Evolutionary conservation across 805 yeast species (phyloP), one percentile per base, ranked within the genome.

Genomic region (Cyberlindnera meyerae): DNA sequence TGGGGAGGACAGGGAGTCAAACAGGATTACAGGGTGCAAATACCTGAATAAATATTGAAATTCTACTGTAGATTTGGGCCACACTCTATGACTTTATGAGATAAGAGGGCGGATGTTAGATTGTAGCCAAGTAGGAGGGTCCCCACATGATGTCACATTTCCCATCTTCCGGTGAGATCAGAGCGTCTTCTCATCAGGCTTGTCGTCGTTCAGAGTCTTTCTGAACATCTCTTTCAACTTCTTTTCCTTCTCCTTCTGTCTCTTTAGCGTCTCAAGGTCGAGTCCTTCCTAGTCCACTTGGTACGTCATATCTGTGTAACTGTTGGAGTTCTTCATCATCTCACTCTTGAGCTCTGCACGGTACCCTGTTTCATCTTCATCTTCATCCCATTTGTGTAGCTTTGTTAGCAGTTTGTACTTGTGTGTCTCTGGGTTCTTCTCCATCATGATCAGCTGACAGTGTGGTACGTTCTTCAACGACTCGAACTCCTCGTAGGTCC

Each of bases 401-500:
- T 69, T 72, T 0, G 90, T 82, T 46, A 72, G 62, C 36, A 88
- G 62, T 27, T 54, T 55, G 54, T 79, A 88, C 42, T 74, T 68
- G 16, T 71, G 71, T 0, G 65, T 65, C 5, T 63, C 62, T 6
- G 55, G 60, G 38, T 70, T 66, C 39, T 71, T 68, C 53, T 83
- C 86, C 94, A 88, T 82, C 22, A 82, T 75, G 27, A 89, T 66
- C 56, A 84, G 79, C 45, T 80, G 77, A 52, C 96, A 90, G 56
- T 89, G 93, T 2, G 87, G 87, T 12, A 89, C 77, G 56, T 89
- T 89, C 42, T 81, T 73, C 44, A 89, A 68, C 31, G 80, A 71
- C 60, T 89, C 97, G 60, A 88, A 89, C 54, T 80, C 78, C 56
- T 88, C 96, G 54, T 82, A 90, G 2, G 82, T 72, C 96, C 97